These are phyloP conservation scores for Suillus discolor DNA, from an alignment of 768 basidiomycete species.

Conservation along the genomic window DNA sequence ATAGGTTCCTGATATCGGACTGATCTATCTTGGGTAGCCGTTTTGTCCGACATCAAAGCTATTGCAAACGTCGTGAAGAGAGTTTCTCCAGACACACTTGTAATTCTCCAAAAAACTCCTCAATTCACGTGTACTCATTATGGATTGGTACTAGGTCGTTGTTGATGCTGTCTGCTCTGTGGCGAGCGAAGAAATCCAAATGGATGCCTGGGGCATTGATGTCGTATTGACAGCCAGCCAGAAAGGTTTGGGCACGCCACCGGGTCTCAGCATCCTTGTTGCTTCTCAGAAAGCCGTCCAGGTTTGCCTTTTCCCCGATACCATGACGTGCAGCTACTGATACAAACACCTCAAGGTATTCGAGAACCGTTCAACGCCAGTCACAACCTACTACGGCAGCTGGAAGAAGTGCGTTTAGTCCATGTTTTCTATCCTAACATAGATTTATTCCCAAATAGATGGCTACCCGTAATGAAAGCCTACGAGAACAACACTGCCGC, in stretches of 20 bases:
- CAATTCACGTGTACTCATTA: neutral
- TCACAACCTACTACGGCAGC: conserved; percentile 81
- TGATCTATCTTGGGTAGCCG: conserved; percentile 47
- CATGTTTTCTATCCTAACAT: neutral
- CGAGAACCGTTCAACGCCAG: conserved; percentile 61
- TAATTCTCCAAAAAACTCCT: conserved; percentile 29
- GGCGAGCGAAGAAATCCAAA: conserved; percentile 91
- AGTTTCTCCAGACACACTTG: conserved; percentile 85
- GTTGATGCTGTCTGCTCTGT: conserved; percentile 97
- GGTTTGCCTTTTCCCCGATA: conserved; percentile 32
- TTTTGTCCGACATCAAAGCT: conserved; percentile 80
- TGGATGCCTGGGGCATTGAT: conserved; percentile 94
- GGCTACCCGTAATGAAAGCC: conserved; percentile 92
- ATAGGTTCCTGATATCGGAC: neutral
- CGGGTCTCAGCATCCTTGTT: conserved; percentile 86
- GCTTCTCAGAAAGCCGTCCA: conserved; percentile 80
- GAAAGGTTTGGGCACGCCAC: conserved; percentile 92
- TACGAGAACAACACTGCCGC: conserved; percentile 82
- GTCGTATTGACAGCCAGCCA: conserved; percentile 85
- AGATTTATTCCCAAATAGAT: conserved; percentile 42
- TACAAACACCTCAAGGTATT: conserved; percentile 45
- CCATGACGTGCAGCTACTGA: neutral
- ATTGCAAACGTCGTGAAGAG: conserved; percentile 72
- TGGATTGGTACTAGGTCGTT: conserved; percentile 51
- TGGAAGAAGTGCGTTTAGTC: conserved; percentile 73